Evolutionary conservation across 495 filamentous ascomycete genomes (phyloP), one percentile per base, ranked within the genome.

Genomic region (Penicillium cinerascens): DNA sequence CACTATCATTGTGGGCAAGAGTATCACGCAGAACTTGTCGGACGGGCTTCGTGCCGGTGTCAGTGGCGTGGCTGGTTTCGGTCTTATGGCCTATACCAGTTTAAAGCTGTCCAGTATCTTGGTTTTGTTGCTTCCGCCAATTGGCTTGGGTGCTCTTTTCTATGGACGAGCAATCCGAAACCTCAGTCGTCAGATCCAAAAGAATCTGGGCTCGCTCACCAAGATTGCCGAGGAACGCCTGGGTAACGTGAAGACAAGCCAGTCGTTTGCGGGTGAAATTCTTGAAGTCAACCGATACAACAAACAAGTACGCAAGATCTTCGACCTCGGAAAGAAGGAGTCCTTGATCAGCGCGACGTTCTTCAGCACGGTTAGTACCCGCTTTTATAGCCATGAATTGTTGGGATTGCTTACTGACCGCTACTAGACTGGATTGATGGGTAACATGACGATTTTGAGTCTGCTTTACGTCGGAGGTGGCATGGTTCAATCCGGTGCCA

Each of bases 161-260:
- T 97, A 96, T 60, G 93, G 92, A 46, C 82, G 91, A 38, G 73
- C 85, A 22, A 89, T 97, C 53, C 80, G 93, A 21, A 93, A 89
- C 63, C 70, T 98, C 39, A 95, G 89, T 61, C 82, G 92, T 33
- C 84, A 88, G 65, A 93, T 96, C 27, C 93, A 98, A 74, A 87
- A 89, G 71, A 95, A 91, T 55, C 74, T 98, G 18, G 93, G 93
- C 41, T 85, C 87, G 6, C 71, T 98, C 52, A 93, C 91, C 35
- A 98, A 97, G 75, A 92, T 97, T 61, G 95, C 92, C 0, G 95
- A 98, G 70, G 93, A 98, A 65, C 82, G 93, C 21, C 67, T 98
- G 45, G 93, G 93, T 25, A 98, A 97, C 65, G 90, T 98, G 42
- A 87, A 90, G 65, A 98, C 93, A 0, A 91, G 87, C 61, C 93